Evolutionary conservation across 148 eudicot genomes (phyloP), one percentile per base, ranked within the genome.

Genomic region (Fallopia convolvulus): DNA sequence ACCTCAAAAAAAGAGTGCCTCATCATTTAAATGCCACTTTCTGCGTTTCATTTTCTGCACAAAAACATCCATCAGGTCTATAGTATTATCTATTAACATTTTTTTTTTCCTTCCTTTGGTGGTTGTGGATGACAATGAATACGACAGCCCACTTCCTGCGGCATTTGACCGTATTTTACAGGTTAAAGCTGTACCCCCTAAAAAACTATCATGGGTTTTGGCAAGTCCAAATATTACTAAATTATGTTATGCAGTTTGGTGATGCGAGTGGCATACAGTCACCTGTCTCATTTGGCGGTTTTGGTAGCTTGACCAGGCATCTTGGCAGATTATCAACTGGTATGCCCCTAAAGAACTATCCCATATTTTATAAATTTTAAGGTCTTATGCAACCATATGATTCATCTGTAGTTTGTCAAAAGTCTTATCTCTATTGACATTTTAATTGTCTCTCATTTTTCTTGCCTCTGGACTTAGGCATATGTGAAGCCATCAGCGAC

Each of bases 221-320:
- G 41, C 81, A 82, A 75, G 36, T 70, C 78, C 81, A 79, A 83
- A 47, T 48, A 23, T 83, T 77, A 72, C 81, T 78, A 26, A 83
- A 70, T 52, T 76, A 58, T 78, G 40, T 74, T 78, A 75, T 89
- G 91, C 94, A 95, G 99, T 95, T 95, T 82, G 99, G 99, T 20
- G 99, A 95, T 86, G 97, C 99, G 74, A 95, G 99, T 73, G 99
- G 99, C 75, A 91, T 95, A 82, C 99, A 95, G 74, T 95, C 99
- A 75, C 99, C 99, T 0, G 97, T 95, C 81, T 95, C 99, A 46
- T 95, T 95, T 82, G 99, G 99, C 75, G 99, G 99, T 78, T 95
- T 95, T 76, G 99, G 99, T 74, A 95, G 99, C 87, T 91, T 95
- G 89, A 95, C 99, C 58, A 91, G 99, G 86, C 99, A 95, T 55